Base-by-base conservation (phyloP, 352 stramenopile species). In the Aphanomyces cochlioides region DNA sequence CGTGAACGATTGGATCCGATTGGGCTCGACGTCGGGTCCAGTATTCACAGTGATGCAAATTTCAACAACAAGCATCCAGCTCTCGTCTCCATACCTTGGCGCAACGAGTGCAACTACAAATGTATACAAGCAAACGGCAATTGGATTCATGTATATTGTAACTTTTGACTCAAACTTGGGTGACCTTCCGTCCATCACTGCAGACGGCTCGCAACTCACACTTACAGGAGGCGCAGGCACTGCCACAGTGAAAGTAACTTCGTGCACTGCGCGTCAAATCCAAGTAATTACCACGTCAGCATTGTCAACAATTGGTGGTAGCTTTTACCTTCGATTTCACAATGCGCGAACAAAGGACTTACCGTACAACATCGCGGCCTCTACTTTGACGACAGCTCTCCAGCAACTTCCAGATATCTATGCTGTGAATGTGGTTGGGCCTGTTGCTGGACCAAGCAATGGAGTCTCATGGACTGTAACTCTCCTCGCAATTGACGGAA, bases 1-100 rank as follows among this genome's bases (percentile, higher is more conserved):
- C 7, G 74, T 90, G 39, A 90, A 88, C 12, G 92, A 98, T 71
- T 98, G 93, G 93, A 96, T 98, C 59, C 90, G 96, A 12, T 75
- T 98, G 5, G 88, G 80, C 10, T 85, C 90, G 41, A 68, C 61
- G 21, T 78, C 77, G 28, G 94, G 92, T 0, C 86, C 83, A 4
- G 88, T 98, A 17, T 98, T 97, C 72, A 88, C 87, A 0, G 84
- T 97, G 19, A 71, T 79, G 4, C 77, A 75, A 13, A 92, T 96
- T 41, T 79, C 78, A 10, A 43, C 76, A 2, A 79, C 81, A 12
- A 75, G 68, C 2, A 90, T 98, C 21, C 93, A 81, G 19, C 78
- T 98, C 15, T 98, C 93, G 10, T 88, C 80, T 1, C 84, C 88
- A 38, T 98, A 96, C 71, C 75, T 88, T 28, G 90, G 88, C 3